Conservation (phyloP, 2,329 filamentous ascomycete species). For the Lecanicillium sp. region DNA sequence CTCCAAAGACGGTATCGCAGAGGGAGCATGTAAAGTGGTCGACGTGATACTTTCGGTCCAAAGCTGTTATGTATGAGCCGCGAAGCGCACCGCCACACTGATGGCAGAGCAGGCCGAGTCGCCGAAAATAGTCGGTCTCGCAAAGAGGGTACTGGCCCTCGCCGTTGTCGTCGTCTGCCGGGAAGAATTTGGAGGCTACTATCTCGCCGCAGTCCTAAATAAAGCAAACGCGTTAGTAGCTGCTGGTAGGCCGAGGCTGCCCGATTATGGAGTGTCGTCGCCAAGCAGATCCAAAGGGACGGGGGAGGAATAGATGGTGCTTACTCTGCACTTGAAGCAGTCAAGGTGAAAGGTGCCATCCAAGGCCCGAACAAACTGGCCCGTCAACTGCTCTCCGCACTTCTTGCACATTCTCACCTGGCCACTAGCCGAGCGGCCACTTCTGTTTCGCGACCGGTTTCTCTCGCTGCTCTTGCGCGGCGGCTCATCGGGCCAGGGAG, state of each 20-base stretch:
- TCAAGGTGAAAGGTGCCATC: constrained; percentile 94
- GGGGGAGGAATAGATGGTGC: constrained; percentile 21
- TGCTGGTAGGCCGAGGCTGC: not conserved
- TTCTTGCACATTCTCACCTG: constrained; percentile 69
- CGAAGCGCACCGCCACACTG: constrained; percentile 87
- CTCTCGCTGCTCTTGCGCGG: constrained; percentile 45
- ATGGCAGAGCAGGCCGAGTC: constrained; percentile 83
- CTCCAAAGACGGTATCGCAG: constrained; percentile 95
- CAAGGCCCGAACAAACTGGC: constrained; percentile 90
- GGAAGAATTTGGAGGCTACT: constrained; percentile 98
- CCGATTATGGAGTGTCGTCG: not conserved
- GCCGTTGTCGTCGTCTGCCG: constrained; percentile 82
- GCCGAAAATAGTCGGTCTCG: constrained; percentile 94
- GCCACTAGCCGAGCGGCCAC: constrained; percentile 48
- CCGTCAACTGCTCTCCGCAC: constrained; percentile 78
- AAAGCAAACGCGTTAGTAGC: constrained; percentile 7
- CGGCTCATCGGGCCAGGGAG: constrained; percentile 33
- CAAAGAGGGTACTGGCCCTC: constrained; percentile 87
- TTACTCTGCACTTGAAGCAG: constrained; percentile 94
- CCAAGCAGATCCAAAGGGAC: not conserved
- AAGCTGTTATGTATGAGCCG: constrained; percentile 94
- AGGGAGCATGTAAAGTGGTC: constrained; percentile 98
- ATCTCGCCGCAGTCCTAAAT: constrained; percentile 88
- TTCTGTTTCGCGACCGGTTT: constrained; percentile 46
- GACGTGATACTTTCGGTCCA: constrained; percentile 97